phyloP scores from a whole-genome alignment of 768 basidiomycete genomes.

The Tulasnella sp. region DNA sequence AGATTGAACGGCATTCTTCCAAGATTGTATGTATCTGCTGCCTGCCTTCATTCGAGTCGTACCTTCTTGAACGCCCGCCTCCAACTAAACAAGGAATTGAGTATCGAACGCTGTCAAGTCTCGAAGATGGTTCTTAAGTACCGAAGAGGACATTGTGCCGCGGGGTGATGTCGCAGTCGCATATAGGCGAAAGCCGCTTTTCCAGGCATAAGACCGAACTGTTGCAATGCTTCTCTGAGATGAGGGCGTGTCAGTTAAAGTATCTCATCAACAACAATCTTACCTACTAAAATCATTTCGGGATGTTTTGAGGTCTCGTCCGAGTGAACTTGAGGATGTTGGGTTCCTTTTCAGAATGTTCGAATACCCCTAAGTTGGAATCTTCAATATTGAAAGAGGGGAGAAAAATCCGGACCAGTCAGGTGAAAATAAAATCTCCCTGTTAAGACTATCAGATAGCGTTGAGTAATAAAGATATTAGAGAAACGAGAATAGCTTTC shows the following conservation, averaged over 20 bases:
- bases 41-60: not conserved
- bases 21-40: not conserved
- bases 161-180: not conserved
- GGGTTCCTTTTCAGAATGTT: no score
- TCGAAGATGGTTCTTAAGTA: not conserved
- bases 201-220: not conserved
- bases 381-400: no score
- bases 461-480: no score
- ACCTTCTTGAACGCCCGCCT: not conserved
- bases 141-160: not conserved
- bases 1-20: not conserved
- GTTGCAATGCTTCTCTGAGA: not conserved
- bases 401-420: no score
- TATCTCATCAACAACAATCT: not conserved
- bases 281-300: no score
- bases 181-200: not conserved
- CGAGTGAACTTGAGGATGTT: no score
- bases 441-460: no score
- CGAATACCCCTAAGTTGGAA: no score
- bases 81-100: not conserved
- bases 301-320: no score
- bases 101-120: not conserved
- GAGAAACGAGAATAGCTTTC: no score
- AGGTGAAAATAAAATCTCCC: no score
- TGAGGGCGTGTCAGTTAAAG: not conserved